Evolutionary conservation across 192 early-diverging fungal genomes (phyloP), one percentile per base, ranked within the genome.

Genomic region (Backusella morwellensis): DNA sequence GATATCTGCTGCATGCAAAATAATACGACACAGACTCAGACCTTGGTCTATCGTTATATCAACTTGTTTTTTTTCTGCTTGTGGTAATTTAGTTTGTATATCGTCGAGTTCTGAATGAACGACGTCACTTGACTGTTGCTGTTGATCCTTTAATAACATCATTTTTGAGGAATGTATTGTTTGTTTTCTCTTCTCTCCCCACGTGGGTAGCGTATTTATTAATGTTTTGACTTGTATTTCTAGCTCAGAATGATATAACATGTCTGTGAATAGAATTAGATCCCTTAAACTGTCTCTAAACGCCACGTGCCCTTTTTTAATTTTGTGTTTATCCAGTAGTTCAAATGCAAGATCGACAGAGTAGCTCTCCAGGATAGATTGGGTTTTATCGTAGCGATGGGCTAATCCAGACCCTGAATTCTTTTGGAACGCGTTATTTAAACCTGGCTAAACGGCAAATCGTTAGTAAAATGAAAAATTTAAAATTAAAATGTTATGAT

Each of bases 381-480:
- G 56, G 75, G 92, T 87, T 29, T 29, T 26, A 70, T 91, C 86
- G 76, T 95, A 96, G 59, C 76, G 77, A 50, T 84, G 79, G 0
- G 92, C 93, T 6, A 95, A 72, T 1, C 91, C 87, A 7, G 94
- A 91, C 70, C 89, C 83, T n/a, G 94, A 90, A 81, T 96, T 94
- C 41, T 92, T 88, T 76, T 96, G 93, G 75, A 90, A 97, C 14
- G 95, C 79, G 72, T 97, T 97, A 86, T 94, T 96, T 40, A 91
- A 81, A n/a, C 96, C 96, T 11, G 95, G 94, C 91, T 92, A 88
- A 68, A 81, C 81, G 67, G 23, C 32, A 44, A 1, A 56, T 69
- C 9, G 35, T 40, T 17, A 66, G 35, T 26, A 66, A 52, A 14
- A 17, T 66, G 21, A 74, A 21, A 26, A 23, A 12, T 9, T 23